Conservation (phyloP, 164 flowering plant genomes). For the Kingdonia uniflora region DNA sequence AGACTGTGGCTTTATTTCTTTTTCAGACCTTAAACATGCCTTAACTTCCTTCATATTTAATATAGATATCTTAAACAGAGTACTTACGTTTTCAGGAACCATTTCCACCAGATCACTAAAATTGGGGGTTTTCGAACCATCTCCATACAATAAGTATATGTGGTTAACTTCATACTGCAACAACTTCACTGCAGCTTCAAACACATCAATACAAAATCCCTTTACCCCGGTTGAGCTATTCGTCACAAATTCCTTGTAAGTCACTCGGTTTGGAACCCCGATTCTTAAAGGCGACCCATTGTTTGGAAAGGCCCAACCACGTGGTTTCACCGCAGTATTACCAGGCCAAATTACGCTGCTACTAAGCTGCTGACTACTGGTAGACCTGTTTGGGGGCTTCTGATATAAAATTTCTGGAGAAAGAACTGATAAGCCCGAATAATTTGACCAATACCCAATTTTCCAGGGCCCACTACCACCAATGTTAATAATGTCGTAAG, state of each 20-base stretch:
- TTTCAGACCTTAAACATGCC: not conserved
- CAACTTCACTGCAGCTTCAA: constrained; percentile 66
- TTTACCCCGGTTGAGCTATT: constrained; percentile 37
- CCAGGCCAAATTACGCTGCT: constrained; percentile 80
- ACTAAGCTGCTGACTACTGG: constrained; percentile 43
- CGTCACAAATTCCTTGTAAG: constrained; percentile 51
- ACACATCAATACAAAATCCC: constrained; percentile 81
- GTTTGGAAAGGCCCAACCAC: constrained; percentile 95
- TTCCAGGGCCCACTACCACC: constrained; percentile 40
- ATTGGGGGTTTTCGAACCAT: constrained; percentile 53
- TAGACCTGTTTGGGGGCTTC: constrained; percentile 41
- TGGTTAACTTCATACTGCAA: constrained; percentile 78
- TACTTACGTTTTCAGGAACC: constrained; percentile 62
- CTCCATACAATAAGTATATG: constrained; percentile 47
- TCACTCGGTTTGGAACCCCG: constrained; percentile 67
- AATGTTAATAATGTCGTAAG: constrained; percentile 63
- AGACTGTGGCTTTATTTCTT: too few relatives aligned
- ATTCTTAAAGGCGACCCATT: constrained; percentile 67
- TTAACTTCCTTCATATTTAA: not conserved
- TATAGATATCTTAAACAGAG: not conserved
- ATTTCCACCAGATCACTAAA: constrained; percentile 40
- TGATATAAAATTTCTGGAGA: constrained; percentile 57
- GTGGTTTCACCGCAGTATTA: constrained; percentile 38
- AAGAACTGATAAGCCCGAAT: constrained; percentile 59
- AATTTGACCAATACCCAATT: constrained; percentile 84